A percentile compares a stretch with the other conserved stretches of the same genome.
These are phyloP conservation scores for Phyllosticta citriasiana DNA, from an alignment of 2,329 filamentous ascomycete species.

Conservation along the genomic window DNA sequence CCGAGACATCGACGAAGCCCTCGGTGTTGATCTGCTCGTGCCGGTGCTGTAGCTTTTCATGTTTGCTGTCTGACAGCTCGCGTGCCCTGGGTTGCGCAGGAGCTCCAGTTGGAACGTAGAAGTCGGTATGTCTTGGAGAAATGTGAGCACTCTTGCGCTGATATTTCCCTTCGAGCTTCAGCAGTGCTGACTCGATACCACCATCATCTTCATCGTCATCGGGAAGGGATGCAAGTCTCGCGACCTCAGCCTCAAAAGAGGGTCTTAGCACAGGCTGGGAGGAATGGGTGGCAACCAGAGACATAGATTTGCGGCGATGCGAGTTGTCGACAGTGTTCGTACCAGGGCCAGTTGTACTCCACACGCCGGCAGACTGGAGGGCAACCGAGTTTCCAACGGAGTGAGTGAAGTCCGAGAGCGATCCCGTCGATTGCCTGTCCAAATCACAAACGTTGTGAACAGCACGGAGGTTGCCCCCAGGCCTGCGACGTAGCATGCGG, in stretches of 20 bases:
- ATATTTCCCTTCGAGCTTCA: slow-evolving; percentile 86
- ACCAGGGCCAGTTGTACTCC: slow-evolving; percentile 1
- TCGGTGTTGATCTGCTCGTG: not conserved
- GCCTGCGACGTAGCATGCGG: slow-evolving; percentile 36
- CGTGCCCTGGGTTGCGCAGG: slow-evolving; percentile 1
- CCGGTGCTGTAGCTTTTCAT: not conserved
- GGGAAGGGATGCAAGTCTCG: slow-evolving; percentile 77
- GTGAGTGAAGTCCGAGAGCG: slow-evolving; percentile 34
- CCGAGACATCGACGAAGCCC: not conserved
- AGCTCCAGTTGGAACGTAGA: slow-evolving; percentile 2
- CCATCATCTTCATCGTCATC: slow-evolving; percentile 70
- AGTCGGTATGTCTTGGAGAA: not conserved
- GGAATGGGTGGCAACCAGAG: slow-evolving; percentile 42
- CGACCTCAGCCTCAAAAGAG: slow-evolving; percentile 82
- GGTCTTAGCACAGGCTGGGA: slow-evolving; percentile 46
- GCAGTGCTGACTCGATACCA: slow-evolving; percentile 81
- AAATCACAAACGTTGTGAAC: slow-evolving; percentile 38
- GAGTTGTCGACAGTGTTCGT: not conserved
- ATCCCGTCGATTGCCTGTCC: slow-evolving; percentile 37
- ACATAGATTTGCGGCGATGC: slow-evolving; percentile 23
- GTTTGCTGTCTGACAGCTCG: not conserved
- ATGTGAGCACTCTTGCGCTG: slow-evolving; percentile 36
- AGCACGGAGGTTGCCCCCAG: slow-evolving; percentile 39
- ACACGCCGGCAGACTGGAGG: slow-evolving; percentile 14
- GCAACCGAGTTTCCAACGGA: slow-evolving; percentile 30